Percentiles rank a stretch among this genome's conserved stretches.
phyloP scores from a whole-genome alignment of 306 rosid genomes.

The Fragaria nilgerrensis region DNA sequence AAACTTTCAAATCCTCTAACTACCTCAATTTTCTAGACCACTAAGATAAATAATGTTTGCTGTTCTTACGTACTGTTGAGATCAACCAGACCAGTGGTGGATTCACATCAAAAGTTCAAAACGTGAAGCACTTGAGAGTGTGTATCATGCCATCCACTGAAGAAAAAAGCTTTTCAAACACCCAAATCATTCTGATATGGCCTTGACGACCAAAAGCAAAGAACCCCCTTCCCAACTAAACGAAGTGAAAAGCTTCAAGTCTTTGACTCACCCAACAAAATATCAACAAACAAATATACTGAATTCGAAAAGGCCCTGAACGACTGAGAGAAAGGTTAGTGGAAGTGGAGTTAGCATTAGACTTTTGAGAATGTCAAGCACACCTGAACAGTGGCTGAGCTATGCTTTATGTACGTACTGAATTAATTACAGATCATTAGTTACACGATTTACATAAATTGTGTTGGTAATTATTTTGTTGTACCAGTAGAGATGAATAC shows the following conservation, averaged over 20 bases:
- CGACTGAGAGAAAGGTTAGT: not conserved
- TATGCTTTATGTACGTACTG: no score
- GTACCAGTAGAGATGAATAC: no score
- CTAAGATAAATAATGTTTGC: not conserved
- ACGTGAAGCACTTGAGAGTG: conserved; percentile 31
- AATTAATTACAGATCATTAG: no score
- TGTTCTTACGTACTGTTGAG: conserved; percentile 2
- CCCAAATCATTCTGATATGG: conserved; percentile 14
- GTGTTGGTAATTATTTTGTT: no score
- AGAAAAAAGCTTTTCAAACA: conserved; percentile 11
- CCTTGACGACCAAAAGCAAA: conserved; percentile 21
- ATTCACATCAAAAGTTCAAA: conserved; percentile 5
- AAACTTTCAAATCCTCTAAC: conserved; percentile 7
- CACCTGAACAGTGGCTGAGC: no score
- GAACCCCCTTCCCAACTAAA: not conserved
- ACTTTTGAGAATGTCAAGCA: no score
- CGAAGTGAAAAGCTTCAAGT: conserved; percentile 15
- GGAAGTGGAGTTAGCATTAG: conserved; percentile 9
- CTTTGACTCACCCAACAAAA: conserved; percentile 2
- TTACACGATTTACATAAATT: no score
- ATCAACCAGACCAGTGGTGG: not conserved
- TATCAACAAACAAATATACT: conserved; percentile 4
- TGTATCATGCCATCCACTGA: conserved; percentile 32
- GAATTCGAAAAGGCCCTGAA: not conserved
- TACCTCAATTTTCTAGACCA: conserved; percentile 2